phyloP scores from a whole-genome alignment of 768 basidiomycete genomes.

The Mrakia gelida region DNA sequence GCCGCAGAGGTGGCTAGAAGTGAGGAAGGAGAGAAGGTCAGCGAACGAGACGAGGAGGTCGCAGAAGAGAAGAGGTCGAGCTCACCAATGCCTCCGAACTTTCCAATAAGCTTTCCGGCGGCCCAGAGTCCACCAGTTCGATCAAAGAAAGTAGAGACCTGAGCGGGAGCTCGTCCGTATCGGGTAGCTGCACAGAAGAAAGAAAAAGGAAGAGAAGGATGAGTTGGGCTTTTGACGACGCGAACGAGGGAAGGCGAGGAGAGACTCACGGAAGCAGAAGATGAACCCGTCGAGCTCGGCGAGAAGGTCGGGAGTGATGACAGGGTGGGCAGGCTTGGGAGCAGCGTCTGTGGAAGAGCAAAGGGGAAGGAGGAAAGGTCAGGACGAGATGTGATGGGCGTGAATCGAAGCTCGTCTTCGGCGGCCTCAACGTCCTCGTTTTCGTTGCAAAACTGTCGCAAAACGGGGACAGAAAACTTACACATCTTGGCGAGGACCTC shows the following conservation, averaged over 20 bases:
- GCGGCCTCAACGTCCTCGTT: neutral
- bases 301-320: conserved; percentile 24
- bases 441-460: neutral
- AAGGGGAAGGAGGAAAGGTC: neutral
- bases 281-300: conserved; percentile 24
- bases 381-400: neutral
- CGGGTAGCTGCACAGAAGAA: conserved; percentile 19
- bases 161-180: conserved; percentile 28
- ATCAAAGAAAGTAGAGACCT: conserved; percentile 26
- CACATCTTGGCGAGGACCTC: conserved; percentile 31
- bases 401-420: neutral
- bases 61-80: neutral
- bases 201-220: too few relatives aligned
- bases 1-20: neutral
- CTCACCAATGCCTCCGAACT: conserved; percentile 24
- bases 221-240: neutral
- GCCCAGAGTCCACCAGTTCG: conserved; percentile 20
- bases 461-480: neutral
- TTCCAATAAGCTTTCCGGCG: conserved; percentile 20
- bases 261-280: neutral
- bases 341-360: conserved; percentile 12
- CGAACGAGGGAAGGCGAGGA: neutral
- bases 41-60: neutral
- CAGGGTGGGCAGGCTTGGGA: conserved; percentile 11
- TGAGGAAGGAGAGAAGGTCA: neutral